A percentile compares a stretch with the other conserved stretches of the same genome.
These are phyloP conservation scores for peach (Prunus persica) DNA, from an alignment of 306 rosid genomes.

Conservation along the genomic window Prunus_persica_NCBIv2 NC_034013.1:12235001-12235500, in stretches of 20 bases:
- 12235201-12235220: no score
- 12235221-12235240: no score
- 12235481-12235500: no score
- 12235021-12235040: conserved; percentile 38
- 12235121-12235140: no score
- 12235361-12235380: conserved; percentile 24
- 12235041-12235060: conserved; percentile 19
- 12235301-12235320: conserved; percentile 18
- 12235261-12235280: conserved; percentile 42
- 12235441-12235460: conserved; percentile 36
- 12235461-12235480: not conserved
- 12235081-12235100: no score
- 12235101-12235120: no score
- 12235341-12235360: conserved; percentile 29
- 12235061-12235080: no score
- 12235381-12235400: conserved; percentile 28
- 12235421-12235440: conserved; percentile 32
- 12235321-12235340: conserved; percentile 24
- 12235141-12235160: no score
- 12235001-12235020: conserved; percentile 36
- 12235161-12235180: no score
- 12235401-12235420: conserved; percentile 32
- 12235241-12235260: conserved; percentile 1
- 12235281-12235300: conserved; percentile 28
- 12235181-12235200: no score